Conservation (phyloP, 2,329 filamentous ascomycete species). For the Trichoderma breve region DNA sequence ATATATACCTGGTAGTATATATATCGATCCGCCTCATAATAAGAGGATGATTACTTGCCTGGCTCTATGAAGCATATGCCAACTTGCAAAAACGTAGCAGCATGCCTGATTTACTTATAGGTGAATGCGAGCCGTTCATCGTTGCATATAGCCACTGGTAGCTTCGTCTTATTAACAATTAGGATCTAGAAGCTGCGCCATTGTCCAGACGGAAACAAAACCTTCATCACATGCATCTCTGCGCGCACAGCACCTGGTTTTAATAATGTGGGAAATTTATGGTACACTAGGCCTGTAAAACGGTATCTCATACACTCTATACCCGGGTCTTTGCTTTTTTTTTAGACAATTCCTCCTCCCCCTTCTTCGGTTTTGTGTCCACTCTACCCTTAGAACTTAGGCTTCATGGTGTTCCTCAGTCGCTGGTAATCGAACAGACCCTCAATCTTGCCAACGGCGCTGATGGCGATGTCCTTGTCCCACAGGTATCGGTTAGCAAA, state of each 20-base stretch:
- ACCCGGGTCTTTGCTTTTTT: slow-evolving; percentile 42
- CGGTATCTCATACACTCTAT: slow-evolving; percentile 59
- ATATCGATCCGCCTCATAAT: background rate
- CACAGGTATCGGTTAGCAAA: slow-evolving; percentile 94
- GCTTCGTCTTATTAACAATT: background rate
- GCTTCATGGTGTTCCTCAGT: slow-evolving; percentile 81
- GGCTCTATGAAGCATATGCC: background rate
- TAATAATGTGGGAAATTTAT: slow-evolving; percentile 48
- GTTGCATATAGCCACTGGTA: background rate
- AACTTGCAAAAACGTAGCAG: background rate
- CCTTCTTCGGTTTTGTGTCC: slow-evolving; percentile 23
- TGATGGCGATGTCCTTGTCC: slow-evolving; percentile 95
- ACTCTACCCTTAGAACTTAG: slow-evolving; percentile 59
- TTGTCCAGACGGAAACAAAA: background rate
- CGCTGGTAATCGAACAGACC: slow-evolving; percentile 76
- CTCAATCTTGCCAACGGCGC: slow-evolving; percentile 90
- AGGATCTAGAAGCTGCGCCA: background rate
- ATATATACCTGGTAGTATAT: background rate
- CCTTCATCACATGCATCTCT: slow-evolving; percentile 29
- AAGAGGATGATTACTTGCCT: background rate
- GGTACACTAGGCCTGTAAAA: slow-evolving; percentile 52
- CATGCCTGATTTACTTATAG: background rate
- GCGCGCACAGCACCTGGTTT: slow-evolving; percentile 29
- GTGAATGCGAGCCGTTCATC: background rate
- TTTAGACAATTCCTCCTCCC: slow-evolving; percentile 30